Evolutionary conservation across 129 eudicot species (phyloP).

Genomic region (Solidago caesia): DNA sequence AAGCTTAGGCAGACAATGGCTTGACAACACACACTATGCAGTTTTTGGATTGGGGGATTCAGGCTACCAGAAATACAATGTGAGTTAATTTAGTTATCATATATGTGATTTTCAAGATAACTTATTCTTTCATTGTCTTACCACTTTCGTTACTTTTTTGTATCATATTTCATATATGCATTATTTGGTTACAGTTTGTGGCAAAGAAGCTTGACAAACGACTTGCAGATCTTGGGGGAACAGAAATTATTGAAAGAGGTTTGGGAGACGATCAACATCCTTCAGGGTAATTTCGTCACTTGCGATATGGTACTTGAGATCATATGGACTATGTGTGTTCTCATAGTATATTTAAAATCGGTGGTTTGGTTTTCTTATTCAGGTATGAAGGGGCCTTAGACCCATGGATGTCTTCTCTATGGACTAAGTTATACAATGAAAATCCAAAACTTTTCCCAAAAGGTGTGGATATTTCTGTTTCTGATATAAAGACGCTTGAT

Average conservation of each 20-base stretch:
- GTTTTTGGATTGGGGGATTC: conserved; percentile 99
- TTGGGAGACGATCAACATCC: conserved; percentile 99
- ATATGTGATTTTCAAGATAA: neutral
- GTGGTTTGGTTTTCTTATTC: conserved; percentile 20
- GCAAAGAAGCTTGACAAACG: conserved; percentile 97
- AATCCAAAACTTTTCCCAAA: conserved; percentile 58
- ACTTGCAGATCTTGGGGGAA: conserved; percentile 83
- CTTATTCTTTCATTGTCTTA: neutral
- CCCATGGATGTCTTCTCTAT: conserved; percentile 91
- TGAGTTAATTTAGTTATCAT: conserved; percentile 37
- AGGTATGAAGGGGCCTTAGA: conserved; percentile 96
- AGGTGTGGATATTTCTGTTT: conserved; percentile 46
- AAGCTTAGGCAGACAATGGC: conserved; percentile 61
- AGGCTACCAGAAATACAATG: conserved; percentile 94
- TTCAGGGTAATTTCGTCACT: conserved; percentile 63
- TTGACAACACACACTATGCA: conserved; percentile 64
- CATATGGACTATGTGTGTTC: conserved; percentile 5
- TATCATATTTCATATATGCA: conserved; percentile 2
- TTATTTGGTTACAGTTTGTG: conserved; percentile 59
- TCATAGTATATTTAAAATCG: neutral
- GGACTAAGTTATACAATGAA: conserved; percentile 59
- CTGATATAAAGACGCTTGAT: conserved; percentile 50
- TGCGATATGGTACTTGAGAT: conserved; percentile 7
- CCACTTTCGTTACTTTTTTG: neutral
- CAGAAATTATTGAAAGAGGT: conserved; percentile 71